phyloP scores from a whole-genome alignment of 768 basidiomycete genomes.

The Podaxis mareebaensis region DNA sequence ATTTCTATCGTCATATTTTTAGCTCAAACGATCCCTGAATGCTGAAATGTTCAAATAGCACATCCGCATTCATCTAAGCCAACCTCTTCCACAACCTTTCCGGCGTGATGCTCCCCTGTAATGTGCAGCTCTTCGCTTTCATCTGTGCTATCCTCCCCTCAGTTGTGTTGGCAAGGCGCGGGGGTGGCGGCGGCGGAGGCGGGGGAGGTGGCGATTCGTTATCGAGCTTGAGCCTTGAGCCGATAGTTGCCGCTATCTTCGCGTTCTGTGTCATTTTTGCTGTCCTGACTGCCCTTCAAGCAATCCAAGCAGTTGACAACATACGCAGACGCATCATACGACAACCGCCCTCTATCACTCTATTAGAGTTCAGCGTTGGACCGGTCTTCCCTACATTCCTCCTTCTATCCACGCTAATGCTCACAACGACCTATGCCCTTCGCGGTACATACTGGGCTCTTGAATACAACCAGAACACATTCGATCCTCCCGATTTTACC shows the following conservation, averaged over 20 bases:
- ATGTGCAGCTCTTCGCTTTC: not conserved
- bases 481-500: not conserved
- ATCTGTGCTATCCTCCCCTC: not conserved
- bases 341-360: not conserved
- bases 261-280: constrained; percentile 5
- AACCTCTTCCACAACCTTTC: not conserved
- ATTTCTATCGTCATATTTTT: constrained; percentile 1
- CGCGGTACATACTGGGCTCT: not conserved
- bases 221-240: constrained; percentile 1
- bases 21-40: not conserved
- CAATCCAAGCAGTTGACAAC: not conserved
- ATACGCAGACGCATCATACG: not conserved
- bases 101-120: not conserved
- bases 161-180: not conserved
- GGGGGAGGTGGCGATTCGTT: not conserved
- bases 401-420: not conserved
- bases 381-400: constrained; percentile 4
- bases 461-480: not conserved
- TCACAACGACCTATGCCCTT: not conserved
- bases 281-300: not conserved
- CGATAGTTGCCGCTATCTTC: constrained; percentile 4
- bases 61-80: not conserved
- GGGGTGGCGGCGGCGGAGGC: not conserved
- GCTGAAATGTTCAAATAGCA: constrained; percentile 2
- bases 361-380: not conserved